Evolutionary conservation across 139 green algal genomes (phyloP).

Genomic region (Pseudopediastrum boryanum): DNA sequence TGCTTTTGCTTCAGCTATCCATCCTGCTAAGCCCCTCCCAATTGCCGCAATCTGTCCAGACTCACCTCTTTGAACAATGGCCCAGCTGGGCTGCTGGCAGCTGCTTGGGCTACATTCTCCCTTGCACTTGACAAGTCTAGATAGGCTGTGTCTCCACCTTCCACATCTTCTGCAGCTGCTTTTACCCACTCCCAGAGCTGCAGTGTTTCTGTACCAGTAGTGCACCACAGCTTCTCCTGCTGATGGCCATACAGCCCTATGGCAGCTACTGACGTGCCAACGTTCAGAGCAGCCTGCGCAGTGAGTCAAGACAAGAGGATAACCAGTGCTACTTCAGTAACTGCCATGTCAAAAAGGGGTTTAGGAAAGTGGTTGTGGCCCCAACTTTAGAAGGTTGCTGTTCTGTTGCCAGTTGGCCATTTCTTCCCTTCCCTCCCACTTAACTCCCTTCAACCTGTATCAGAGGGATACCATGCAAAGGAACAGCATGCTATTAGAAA

Average conservation of each 20-base stretch:
- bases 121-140: conserved; percentile 49
- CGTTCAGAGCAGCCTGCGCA: conserved; percentile 78
- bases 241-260: conserved; percentile 71
- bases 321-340: too few relatives aligned
- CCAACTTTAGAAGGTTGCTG: too few relatives aligned
- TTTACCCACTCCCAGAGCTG: conserved; percentile 83
- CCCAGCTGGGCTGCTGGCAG: conserved; percentile 23
- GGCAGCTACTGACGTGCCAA: conserved; percentile 69
- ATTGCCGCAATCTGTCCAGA: too few relatives aligned
- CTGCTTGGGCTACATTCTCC: conserved; percentile 40
- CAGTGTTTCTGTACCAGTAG: conserved; percentile 73
- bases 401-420: too few relatives aligned
- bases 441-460: too few relatives aligned
- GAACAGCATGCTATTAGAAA: too few relatives aligned
- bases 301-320: too few relatives aligned
- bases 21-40: neutral
- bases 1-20: neutral
- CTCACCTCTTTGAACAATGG: conserved; percentile 33
- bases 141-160: conserved; percentile 51
- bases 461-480: too few relatives aligned
- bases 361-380: too few relatives aligned
- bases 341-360: too few relatives aligned
- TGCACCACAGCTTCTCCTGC: conserved; percentile 62
- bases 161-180: conserved; percentile 55
- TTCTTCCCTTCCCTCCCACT: too few relatives aligned